Conservation (phyloP, 257 asterid species). For the Solanum pennellii region DNA sequence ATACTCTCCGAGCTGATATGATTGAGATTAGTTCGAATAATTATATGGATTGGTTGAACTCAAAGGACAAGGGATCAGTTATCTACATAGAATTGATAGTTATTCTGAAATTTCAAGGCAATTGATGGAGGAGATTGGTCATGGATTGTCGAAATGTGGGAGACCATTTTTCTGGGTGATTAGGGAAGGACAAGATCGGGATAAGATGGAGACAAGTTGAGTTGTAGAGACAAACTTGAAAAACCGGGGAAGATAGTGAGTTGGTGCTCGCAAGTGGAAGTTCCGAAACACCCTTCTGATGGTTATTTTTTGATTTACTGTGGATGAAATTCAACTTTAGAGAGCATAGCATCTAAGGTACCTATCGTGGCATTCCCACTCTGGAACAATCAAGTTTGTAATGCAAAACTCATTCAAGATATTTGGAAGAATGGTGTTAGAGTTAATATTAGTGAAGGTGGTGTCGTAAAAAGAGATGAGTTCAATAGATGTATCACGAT, state of each 20-base stretch:
- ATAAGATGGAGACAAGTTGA: not conserved
- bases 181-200: not conserved
- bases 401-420: slow-evolving; percentile 17
- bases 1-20: not conserved
- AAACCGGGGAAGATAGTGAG: slow-evolving; percentile 6
- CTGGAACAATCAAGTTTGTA: slow-evolving; percentile 4
- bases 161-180: slow-evolving; percentile 22
- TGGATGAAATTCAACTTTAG: no score
- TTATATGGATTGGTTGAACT: slow-evolving; percentile 5
- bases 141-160: slow-evolving; percentile 1
- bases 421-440: not conserved
- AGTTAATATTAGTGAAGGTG: not conserved
- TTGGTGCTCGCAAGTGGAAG: slow-evolving; percentile 18
- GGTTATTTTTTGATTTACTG: no score
- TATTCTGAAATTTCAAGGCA: not conserved
- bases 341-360: no score
- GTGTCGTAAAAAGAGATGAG: slow-evolving; percentile 12
- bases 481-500: slow-evolving; percentile 19
- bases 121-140: slow-evolving; percentile 6
- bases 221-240: slow-evolving; percentile 4
- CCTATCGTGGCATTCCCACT: slow-evolving; percentile 21
- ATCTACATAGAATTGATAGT: slow-evolving; percentile 8
- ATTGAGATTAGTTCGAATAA: not conserved
- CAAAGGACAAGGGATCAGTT: not conserved
- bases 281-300: not conserved